These are phyloP conservation scores for Scedosporium apiospermum DNA, from an alignment of 2,329 filamentous ascomycete genomes.

Conservation along the genomic window DNA sequence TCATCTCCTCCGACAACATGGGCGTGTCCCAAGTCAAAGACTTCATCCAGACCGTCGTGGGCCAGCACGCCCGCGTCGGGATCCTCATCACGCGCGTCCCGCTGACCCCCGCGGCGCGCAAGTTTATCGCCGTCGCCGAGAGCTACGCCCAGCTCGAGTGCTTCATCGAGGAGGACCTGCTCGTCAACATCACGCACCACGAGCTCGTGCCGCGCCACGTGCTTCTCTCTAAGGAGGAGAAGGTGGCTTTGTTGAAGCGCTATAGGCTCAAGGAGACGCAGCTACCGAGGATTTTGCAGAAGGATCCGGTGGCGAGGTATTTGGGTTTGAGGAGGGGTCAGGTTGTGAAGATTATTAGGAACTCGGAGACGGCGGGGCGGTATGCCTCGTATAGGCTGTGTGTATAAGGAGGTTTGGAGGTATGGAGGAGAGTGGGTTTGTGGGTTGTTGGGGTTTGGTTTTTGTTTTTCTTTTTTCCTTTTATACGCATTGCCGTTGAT, in stretches of 20 bases:
- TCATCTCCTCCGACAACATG: conserved; percentile 68
- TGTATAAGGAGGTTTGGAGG: conserved; percentile 31
- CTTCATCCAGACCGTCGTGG: conserved; percentile 74
- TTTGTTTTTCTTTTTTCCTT: not conserved
- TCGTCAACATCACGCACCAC: conserved; percentile 97
- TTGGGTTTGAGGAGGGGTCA: conserved; percentile 82
- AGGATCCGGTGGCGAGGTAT: conserved; percentile 89
- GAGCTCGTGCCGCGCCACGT: conserved; percentile 94
- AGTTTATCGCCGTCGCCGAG: conserved; percentile 70
- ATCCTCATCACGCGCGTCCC: conserved; percentile 80
- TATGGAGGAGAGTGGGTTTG: not conserved
- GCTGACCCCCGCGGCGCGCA: conserved; percentile 79
- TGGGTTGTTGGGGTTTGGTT: not conserved
- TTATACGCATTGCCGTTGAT: not conserved
- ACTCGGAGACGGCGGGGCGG: conserved; percentile 86
- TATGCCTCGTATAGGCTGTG: conserved; percentile 88
- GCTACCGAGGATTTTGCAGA: conserved; percentile 80
- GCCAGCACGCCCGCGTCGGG: conserved; percentile 77
- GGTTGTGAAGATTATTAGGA: conserved; percentile 97
- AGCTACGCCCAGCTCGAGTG: conserved; percentile 78
- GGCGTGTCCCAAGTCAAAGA: conserved; percentile 87
- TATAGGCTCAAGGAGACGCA: conserved; percentile 98
- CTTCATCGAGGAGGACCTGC: conserved; percentile 89
- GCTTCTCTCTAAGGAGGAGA: conserved; percentile 82
- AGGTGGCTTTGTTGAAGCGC: conserved; percentile 71